These are phyloP conservation scores for Ceratobasidium sp. DNA, from an alignment of 1,284 basidiomycete species.

Conservation along the genomic window DNA sequence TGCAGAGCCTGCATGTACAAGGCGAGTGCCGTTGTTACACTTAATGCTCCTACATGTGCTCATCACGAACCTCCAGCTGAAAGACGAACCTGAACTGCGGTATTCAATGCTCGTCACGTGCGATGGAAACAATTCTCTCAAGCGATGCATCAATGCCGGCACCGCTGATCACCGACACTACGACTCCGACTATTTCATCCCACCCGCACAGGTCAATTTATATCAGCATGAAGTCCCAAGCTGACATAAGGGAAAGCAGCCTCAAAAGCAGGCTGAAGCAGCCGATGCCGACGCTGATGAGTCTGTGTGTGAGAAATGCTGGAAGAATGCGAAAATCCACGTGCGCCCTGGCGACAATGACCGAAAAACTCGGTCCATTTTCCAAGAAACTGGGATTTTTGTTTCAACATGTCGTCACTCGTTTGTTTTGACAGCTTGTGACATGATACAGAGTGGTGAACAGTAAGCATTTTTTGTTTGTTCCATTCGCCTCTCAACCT, in stretches of 20 bases:
- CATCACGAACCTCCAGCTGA: constrained; percentile 46
- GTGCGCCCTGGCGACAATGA: constrained; percentile 51
- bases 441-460: constrained; percentile 59
- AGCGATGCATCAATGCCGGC: constrained; percentile 49
- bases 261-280: neutral
- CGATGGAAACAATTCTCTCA: constrained; percentile 55
- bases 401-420: constrained; percentile 57
- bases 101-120: constrained; percentile 50
- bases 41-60: neutral
- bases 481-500: neutral
- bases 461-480: constrained; percentile 20
- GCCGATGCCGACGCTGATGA: constrained; percentile 14
- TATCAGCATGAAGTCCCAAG: constrained; percentile 53
- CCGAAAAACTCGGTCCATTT: constrained; percentile 33
- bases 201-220: constrained; percentile 51
- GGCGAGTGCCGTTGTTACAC: constrained; percentile 42
- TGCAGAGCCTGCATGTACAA: constrained; percentile 54
- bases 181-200: constrained; percentile 53
- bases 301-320: constrained; percentile 49
- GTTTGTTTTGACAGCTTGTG: constrained; percentile 54
- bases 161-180: constrained; percentile 50
- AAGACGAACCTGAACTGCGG: constrained; percentile 50
- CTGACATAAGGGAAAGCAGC: neutral
- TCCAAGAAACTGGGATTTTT: constrained; percentile 57
- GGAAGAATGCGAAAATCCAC: constrained; percentile 55